A percentile compares a stretch with the other conserved stretches of the same genome.
Evolutionary conservation across 2,329 filamentous ascomycete species (phyloP).

Genomic region (Periconia sp.): DNA sequence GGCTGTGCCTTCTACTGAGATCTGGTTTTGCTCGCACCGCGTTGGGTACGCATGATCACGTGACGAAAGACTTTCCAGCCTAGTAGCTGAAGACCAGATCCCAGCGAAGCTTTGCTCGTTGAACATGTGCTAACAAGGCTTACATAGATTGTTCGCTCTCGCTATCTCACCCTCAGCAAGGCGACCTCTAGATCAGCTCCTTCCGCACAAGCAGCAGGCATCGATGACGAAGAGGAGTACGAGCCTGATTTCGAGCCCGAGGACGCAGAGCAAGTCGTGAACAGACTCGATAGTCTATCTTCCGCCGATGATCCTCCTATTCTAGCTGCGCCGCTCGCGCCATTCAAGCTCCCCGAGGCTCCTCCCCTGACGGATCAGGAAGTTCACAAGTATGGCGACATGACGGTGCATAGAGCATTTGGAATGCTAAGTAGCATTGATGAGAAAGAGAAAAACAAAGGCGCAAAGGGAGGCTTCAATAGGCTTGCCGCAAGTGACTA

Average conservation of each 20-base stretch:
- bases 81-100: no score
- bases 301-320: constrained; percentile 59
- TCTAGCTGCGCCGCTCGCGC: constrained; percentile 58
- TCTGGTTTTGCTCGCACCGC: not conserved
- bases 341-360: constrained; percentile 81
- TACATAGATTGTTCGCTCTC: constrained; percentile 47
- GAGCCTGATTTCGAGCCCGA: constrained; percentile 86
- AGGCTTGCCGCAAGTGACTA: constrained; percentile 83
- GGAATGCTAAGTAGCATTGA: constrained; percentile 77
- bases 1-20: not conserved
- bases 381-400: constrained; percentile 74
- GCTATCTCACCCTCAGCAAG: constrained; percentile 48
- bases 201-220: constrained; percentile 46
- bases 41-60: constrained; percentile 9
- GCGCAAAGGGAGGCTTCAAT: constrained; percentile 71
- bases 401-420: constrained; percentile 78
- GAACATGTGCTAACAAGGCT: constrained; percentile 22
- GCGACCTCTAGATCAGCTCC: constrained; percentile 27
- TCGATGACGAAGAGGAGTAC: constrained; percentile 88
- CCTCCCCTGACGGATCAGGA: constrained; percentile 74
- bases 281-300: constrained; percentile 76
- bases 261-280: constrained; percentile 76
- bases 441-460: constrained; percentile 62
- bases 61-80: not conserved
- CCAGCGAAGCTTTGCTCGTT: no score